These are phyloP conservation scores for Cladosporium sp. DNA, from an alignment of 2,329 filamentous ascomycete species.

Conservation along the genomic window DNA sequence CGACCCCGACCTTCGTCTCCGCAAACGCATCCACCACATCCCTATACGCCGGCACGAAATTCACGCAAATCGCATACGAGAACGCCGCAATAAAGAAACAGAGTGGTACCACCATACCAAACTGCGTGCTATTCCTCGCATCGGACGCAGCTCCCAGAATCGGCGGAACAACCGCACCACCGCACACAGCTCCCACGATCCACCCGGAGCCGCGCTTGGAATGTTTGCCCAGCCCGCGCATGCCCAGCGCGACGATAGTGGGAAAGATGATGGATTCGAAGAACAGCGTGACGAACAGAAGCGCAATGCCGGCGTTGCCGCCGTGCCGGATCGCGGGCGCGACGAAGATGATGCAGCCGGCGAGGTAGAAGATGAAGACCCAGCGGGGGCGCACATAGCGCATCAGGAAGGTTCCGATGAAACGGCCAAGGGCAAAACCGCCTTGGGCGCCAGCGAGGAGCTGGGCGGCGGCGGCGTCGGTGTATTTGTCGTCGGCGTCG, in stretches of 20 bases:
- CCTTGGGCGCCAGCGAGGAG: slow-evolving; percentile 75
- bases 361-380: slow-evolving; percentile 70
- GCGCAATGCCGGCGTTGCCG: slow-evolving; percentile 58
- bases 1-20: slow-evolving; percentile 50
- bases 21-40: slow-evolving; percentile 61
- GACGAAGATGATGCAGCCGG: slow-evolving; percentile 59
- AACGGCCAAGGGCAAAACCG: slow-evolving; percentile 71
- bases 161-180: slow-evolving; percentile 73
- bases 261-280: slow-evolving; percentile 84
- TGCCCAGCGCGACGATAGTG: slow-evolving; percentile 75
- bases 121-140: slow-evolving; percentile 58
- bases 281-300: slow-evolving; percentile 69
- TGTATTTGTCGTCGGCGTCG: slow-evolving; percentile 59
- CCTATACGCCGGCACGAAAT: slow-evolving; percentile 67
- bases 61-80: slow-evolving; percentile 53
- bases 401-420: slow-evolving; percentile 68
- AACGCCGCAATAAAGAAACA: slow-evolving; percentile 52
- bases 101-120: slow-evolving; percentile 68
- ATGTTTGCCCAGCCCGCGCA: slow-evolving; percentile 74
- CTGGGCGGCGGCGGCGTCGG: slow-evolving; percentile 61
- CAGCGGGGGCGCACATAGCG: slow-evolving; percentile 67
- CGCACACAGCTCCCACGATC: slow-evolving; percentile 70
- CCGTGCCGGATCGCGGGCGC: slow-evolving; percentile 55
- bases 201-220: slow-evolving; percentile 75
- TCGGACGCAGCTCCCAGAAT: slow-evolving; percentile 71